Evolutionary conservation across 192 early-diverging fungal species (phyloP).

Genomic region (Backusella psychrophila): DNA sequence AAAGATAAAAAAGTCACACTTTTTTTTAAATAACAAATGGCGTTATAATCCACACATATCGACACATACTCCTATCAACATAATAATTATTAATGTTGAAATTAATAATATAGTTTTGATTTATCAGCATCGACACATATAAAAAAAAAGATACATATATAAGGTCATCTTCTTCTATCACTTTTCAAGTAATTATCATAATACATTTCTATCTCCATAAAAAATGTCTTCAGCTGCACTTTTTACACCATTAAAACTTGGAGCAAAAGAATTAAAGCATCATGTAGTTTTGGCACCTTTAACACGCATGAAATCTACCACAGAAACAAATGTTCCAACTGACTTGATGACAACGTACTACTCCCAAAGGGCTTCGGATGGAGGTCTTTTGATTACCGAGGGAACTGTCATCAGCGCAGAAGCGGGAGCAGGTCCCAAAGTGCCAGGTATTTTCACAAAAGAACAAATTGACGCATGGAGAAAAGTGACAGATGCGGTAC

Average conservation of each 20-base stretch:
- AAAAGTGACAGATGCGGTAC: conserved; percentile 49
- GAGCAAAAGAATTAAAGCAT: conserved; percentile 8
- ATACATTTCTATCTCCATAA: background rate
- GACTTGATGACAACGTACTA: conserved; percentile 12
- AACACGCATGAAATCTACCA: conserved; percentile 1
- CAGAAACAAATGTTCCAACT: conserved; percentile 1
- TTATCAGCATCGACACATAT: background rate
- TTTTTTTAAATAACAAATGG: background rate
- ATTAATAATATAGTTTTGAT: background rate
- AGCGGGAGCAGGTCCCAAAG: conserved; percentile 4
- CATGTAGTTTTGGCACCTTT: conserved; percentile 22
- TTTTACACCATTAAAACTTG: conserved; percentile 21
- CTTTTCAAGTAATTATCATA: background rate
- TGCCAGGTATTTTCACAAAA: conserved; percentile 34
- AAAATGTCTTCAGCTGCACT: background rate
- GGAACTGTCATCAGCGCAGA: conserved; percentile 9
- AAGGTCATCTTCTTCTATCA: background rate
- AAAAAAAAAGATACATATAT: background rate
- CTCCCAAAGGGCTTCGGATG: conserved; percentile 16
- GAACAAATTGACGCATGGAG: conserved; percentile 50
- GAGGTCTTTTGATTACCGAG: conserved; percentile 27
- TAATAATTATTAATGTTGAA: background rate
- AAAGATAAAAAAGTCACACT: too few species aligned
- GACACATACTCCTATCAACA: background rate
- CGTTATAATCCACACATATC: background rate